Conservation (phyloP, 345 rosid species). For the Hibiscus trionum region DNA sequence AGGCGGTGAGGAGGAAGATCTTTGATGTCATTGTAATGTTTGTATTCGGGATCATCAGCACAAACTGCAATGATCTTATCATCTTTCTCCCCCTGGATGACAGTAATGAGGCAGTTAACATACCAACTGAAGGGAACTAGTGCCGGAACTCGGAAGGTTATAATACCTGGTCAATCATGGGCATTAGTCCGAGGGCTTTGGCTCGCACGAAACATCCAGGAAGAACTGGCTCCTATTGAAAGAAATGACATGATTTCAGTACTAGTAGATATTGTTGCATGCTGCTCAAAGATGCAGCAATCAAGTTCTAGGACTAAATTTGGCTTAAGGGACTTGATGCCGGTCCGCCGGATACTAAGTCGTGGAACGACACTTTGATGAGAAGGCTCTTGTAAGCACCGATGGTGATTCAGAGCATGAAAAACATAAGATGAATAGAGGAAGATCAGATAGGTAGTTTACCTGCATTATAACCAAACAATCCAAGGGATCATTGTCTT, state of each 20-base stretch:
- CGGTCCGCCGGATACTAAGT: no score
- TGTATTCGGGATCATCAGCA: conserved; percentile 96
- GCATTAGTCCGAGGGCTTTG: conserved; percentile 94
- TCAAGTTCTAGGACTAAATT: no score
- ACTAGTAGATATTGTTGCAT: not conserved
- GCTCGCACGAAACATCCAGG: conserved; percentile 95
- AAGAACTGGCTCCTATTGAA: conserved; percentile 80
- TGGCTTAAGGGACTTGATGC: no score
- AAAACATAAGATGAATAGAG: not conserved
- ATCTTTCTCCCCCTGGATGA: conserved; percentile 82
- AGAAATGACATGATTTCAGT: conserved; percentile 9
- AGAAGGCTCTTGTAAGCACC: no score
- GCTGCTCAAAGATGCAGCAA: not conserved
- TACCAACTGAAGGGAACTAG: not conserved
- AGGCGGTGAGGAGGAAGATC: conserved; percentile 96
- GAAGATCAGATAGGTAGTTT: conserved; percentile 1
- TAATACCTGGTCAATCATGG: conserved; percentile 93
- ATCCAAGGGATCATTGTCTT: conserved; percentile 95
- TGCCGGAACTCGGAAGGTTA: no score
- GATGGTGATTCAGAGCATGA: no score
- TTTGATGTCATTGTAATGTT: conserved; percentile 76
- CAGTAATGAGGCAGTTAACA: conserved; percentile 2
- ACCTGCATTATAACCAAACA: conserved; percentile 95
- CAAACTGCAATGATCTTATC: conserved; percentile 97
- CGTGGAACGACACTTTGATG: no score